Percentiles rank a stretch among this genome's conserved stretches.
Evolutionary conservation across 257 asterid species (phyloP).

Genomic region (Ocimum tenuiflorum): DNA sequence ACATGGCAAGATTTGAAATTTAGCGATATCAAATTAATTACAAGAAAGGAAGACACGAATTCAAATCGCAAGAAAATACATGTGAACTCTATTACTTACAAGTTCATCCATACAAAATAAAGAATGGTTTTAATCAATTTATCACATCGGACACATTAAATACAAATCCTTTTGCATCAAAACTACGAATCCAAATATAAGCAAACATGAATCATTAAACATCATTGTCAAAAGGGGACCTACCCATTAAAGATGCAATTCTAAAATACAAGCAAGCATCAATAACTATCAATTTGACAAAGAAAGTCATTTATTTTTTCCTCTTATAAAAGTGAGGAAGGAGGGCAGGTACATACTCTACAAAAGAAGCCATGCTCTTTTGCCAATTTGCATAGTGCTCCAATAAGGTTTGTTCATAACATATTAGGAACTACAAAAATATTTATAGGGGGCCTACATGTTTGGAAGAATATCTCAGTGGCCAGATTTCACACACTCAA

Average conservation of each 20-base stretch:
- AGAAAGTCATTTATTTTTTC: slow-evolving; percentile 7
- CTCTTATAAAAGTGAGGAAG: background rate
- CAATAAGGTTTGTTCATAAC: slow-evolving; percentile 15
- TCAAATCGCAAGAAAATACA: background rate
- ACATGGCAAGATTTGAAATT: no score
- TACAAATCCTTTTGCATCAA: background rate
- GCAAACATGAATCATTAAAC: slow-evolving; percentile 11
- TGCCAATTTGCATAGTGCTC: slow-evolving; percentile 16
- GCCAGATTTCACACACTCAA: slow-evolving; percentile 12
- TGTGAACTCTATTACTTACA: background rate
- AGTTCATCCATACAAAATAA: background rate
- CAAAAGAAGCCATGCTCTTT: slow-evolving; percentile 18
- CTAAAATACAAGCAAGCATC: slow-evolving; percentile 20
- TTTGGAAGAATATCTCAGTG: slow-evolving; percentile 24
- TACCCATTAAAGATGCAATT: slow-evolving; percentile 17
- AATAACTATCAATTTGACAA: slow-evolving; percentile 26
- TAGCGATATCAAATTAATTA: no score
- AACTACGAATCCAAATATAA: background rate
- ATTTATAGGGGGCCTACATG: slow-evolving; percentile 14
- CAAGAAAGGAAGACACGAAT: background rate
- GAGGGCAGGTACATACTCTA: slow-evolving; percentile 12
- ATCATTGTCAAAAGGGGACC: background rate
- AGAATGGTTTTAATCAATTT: background rate
- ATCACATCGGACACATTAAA: background rate
- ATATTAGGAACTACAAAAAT: background rate